phyloP scores from a whole-genome alignment of 768 basidiomycete genomes.

The Boletus huronensis region DNA sequence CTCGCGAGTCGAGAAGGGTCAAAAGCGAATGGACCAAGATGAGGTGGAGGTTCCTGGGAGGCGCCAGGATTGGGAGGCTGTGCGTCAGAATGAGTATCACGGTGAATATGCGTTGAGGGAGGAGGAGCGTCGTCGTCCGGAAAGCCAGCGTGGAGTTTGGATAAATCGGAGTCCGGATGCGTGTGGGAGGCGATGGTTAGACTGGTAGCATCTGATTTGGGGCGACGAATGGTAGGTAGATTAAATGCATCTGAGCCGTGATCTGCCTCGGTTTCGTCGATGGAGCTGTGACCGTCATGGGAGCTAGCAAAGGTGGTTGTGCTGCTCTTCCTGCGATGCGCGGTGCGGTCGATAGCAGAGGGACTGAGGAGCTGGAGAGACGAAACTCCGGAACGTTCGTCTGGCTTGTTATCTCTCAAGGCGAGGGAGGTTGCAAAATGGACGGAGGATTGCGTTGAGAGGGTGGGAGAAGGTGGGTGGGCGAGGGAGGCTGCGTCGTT shows the following conservation, averaged over 20 bases:
- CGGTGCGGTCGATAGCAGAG: conserved; percentile 28
- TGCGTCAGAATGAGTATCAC: conserved; percentile 21
- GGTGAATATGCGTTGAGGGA: conserved; percentile 24
- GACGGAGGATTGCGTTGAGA: conserved; percentile 61
- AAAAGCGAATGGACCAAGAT: conserved; percentile 71
- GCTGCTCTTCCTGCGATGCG: conserved; percentile 56
- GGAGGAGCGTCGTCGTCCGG: conserved; percentile 2
- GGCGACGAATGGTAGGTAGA: conserved; percentile 33
- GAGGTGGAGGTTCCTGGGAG: conserved; percentile 39
- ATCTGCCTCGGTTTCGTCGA: conserved; percentile 52
- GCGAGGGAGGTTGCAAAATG: conserved; percentile 55
- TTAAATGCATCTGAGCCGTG: conserved; percentile 28
- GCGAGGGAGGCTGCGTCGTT: conserved; percentile 41
- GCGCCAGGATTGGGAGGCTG: conserved; percentile 22
- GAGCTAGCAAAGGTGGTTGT: conserved; percentile 51
- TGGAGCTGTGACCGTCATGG: conserved; percentile 32
- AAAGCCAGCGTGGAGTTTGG: conserved; percentile 15
- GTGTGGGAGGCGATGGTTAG: conserved; percentile 35
- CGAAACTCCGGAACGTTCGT: conserved; percentile 48
- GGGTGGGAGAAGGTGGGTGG: conserved; percentile 71
- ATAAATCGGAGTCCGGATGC: conserved; percentile 38
- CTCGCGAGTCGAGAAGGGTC: conserved; percentile 75
- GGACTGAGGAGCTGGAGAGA: conserved; percentile 51
- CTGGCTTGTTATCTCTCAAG: conserved; percentile 67
- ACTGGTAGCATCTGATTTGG: conserved; percentile 33